These are phyloP conservation scores for Aphanocladium album DNA, from an alignment of 2,329 filamentous ascomycete genomes.

Conservation along the genomic window DNA sequence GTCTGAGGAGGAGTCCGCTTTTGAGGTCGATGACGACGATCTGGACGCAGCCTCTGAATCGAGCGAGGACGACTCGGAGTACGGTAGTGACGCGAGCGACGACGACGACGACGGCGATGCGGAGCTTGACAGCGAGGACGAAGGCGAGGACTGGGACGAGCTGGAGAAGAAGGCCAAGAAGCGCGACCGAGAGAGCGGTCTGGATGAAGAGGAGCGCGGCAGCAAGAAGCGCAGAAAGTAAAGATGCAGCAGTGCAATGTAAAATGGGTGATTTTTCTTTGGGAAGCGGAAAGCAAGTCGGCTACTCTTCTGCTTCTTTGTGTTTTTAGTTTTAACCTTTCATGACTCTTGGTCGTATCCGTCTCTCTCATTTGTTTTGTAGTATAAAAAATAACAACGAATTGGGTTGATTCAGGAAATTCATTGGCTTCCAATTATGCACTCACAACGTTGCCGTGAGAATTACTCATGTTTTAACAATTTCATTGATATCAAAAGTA, in stretches of 20 bases:
- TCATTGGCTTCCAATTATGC: no score
- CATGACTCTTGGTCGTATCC: not conserved
- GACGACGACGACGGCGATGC: conserved; percentile 68
- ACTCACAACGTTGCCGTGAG: no score
- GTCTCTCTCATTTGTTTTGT: not conserved
- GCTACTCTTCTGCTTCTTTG: not conserved
- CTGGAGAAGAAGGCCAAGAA: conserved; percentile 87
- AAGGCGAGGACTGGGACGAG: conserved; percentile 90
- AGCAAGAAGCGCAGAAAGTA: conserved; percentile 53
- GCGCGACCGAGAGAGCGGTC: conserved; percentile 61
- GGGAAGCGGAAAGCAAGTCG: conserved; percentile 3
- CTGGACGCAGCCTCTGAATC: conserved; percentile 74
- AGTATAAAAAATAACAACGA: not conserved
- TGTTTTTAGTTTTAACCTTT: conserved; percentile 5
- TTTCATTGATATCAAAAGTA: not conserved
- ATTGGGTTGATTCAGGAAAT: not conserved
- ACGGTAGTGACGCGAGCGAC: conserved; percentile 81
- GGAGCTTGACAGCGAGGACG: conserved; percentile 64
- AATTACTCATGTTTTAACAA: no score
- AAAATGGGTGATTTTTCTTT: conserved; percentile 3
- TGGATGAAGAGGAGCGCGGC: conserved; percentile 60
- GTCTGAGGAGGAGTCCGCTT: conserved; percentile 86
- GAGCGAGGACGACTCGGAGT: conserved; percentile 82
- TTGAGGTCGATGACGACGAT: conserved; percentile 85
- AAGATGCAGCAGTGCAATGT: conserved; percentile 7